Evolutionary conservation across 2,329 filamentous ascomycete species (phyloP), one percentile per base, ranked within the genome.

Genomic region (Rachicladosporium sp.): DNA sequence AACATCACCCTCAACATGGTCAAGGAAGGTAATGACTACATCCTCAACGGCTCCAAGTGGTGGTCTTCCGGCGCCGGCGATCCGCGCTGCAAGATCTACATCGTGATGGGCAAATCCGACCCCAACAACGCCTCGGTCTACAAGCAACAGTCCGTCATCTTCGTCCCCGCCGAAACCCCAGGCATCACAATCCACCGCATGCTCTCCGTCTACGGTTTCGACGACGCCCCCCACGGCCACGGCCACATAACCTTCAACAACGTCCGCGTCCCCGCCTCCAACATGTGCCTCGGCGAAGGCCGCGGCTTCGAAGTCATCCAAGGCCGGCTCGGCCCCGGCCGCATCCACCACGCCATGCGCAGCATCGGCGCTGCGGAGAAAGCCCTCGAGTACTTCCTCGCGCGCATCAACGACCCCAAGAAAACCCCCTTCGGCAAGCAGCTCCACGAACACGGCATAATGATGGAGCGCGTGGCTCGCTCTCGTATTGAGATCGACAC

Each of bases 281-380:
- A 84, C 67, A 80, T 98, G 56, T 82, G 96, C 8, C 80, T 98
- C 3, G 89, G 91, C 44, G 85, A 91, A 61, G 91, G 91, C 48
- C 79, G 85, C 46, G 91, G 91, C 12, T 98, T 98, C 61, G 91
- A 98, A 64, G 94, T 98, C 58, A 95, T 98, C 57, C 91, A 98
- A 62, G 91, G 91, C 42, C 85, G 91, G 51, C 80, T 98, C 15
- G 91, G 91, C 1, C 91, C 91, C 1, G 91, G 91, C 29, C 83
- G 91, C 43, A 96, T 98, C 59, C 91, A 98, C 68, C 91, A 98
- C 67, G 86, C 87, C 44, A 98, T 98, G 91, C 80, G 91, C 48
- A 80, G 78, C 44, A 91, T 98, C 57, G 91, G 91, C 38, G 82
- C 86, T 38, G 77, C 91, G 11, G 91, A 98, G 65, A 77, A 80